Percentiles rank a stretch among this genome's conserved stretches.
phyloP scores from a whole-genome alignment of 352 stramenopile genomes.

The Labyrinthula sp. region DNA sequence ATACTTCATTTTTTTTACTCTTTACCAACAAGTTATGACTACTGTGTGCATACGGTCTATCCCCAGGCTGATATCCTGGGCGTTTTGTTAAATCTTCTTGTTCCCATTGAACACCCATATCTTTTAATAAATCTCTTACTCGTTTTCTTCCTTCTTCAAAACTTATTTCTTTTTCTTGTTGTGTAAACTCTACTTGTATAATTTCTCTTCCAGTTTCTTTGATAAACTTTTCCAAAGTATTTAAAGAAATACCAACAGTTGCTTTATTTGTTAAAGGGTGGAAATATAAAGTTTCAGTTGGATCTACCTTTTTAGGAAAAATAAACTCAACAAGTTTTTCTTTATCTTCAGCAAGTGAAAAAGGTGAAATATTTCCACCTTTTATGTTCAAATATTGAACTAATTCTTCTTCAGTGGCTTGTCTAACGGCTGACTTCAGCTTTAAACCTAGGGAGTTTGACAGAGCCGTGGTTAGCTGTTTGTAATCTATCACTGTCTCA shows the following conservation, averaged over 20 bases:
- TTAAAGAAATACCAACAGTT: slow-evolving; percentile 15
- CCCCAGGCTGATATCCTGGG: no score
- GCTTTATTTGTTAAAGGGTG: slow-evolving; percentile 31
- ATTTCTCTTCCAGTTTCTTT: slow-evolving; percentile 8
- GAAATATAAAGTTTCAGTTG: slow-evolving; percentile 11
- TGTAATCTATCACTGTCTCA: slow-evolving; percentile 14
- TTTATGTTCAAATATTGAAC: slow-evolving; percentile 13
- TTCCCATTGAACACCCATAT: slow-evolving; percentile 14
- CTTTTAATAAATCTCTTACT: slow-evolving; percentile 2
- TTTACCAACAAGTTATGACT: slow-evolving; percentile 29
- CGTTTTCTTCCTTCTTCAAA: slow-evolving; percentile 8
- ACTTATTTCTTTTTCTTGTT: slow-evolving; percentile 7
- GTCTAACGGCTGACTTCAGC: slow-evolving; percentile 7
- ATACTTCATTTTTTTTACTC: slow-evolving; percentile 23
- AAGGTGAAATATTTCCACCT: slow-evolving; percentile 20
- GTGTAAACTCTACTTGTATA: neutral
- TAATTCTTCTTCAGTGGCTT: slow-evolving; percentile 21
- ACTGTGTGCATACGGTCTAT: slow-evolving; percentile 15
- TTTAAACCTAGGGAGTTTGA: no score
- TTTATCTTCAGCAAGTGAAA: slow-evolving; percentile 29
- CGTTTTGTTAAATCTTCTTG: slow-evolving; percentile 11
- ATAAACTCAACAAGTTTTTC: slow-evolving; percentile 25
- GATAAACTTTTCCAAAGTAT: slow-evolving; percentile 13
- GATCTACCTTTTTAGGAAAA: slow-evolving; percentile 1
- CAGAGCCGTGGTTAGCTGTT: slow-evolving; percentile 8